Conservation (phyloP, 2,329 filamentous ascomycete genomes). For the Fusarium sublunatum region DNA sequence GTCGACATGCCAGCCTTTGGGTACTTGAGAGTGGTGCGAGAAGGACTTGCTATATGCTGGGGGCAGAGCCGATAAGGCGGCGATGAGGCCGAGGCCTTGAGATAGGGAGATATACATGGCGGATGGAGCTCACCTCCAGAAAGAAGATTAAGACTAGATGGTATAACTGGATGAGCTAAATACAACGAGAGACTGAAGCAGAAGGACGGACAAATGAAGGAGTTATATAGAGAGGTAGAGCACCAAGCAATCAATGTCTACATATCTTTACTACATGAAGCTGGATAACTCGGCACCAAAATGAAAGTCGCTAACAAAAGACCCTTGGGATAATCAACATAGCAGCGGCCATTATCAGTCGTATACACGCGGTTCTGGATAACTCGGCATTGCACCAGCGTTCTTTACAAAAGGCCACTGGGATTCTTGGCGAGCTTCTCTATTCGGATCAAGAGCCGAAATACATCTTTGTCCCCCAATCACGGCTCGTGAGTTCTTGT, state of each 20-base stretch:
- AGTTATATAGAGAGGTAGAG: not conserved
- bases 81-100: not conserved
- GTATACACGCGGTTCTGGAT: too few species aligned
- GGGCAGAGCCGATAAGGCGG: slow-evolving; percentile 19
- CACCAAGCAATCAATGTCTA: slow-evolving; percentile 6
- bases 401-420: slow-evolving; percentile 16
- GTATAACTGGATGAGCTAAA: not conserved
- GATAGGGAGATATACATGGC: slow-evolving; percentile 25
- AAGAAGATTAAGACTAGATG: not conserved
- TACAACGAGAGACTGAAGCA: not conserved
- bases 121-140: too few species aligned
- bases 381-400: too few species aligned
- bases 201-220: not conserved
- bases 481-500: slow-evolving; percentile 17
- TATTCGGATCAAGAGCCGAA: slow-evolving; percentile 19
- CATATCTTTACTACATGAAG: not conserved
- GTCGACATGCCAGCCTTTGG: slow-evolving; percentile 19
- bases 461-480: not conserved
- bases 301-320: slow-evolving; percentile 22
- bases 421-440: slow-evolving; percentile 27
- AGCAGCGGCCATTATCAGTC: too few species aligned
- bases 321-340: not conserved
- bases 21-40: slow-evolving; percentile 13
- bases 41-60: slow-evolving; percentile 15
- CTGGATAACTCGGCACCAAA: slow-evolving; percentile 30